Conservation (phyloP, 2,329 filamentous ascomycete genomes). For the Alternaria incomplexa region DNA sequence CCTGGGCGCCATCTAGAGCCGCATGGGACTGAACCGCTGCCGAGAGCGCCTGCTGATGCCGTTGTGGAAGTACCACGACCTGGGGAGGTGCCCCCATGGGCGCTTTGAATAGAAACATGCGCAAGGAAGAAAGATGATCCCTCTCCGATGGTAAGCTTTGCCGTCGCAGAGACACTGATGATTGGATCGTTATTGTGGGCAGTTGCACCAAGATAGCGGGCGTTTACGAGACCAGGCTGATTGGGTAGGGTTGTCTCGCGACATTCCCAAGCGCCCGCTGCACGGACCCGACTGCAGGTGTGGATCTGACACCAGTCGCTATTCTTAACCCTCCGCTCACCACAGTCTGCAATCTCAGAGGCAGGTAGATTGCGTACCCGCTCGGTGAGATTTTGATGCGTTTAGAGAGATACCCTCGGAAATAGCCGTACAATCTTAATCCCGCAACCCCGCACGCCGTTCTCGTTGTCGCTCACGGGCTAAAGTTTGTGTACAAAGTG, state of each 20-base stretch:
- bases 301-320: conserved; percentile 12
- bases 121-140: conserved; percentile 30
- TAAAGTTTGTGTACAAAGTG: neutral
- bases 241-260: conserved; percentile 19
- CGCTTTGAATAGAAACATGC: conserved; percentile 33
- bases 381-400: conserved; percentile 1
- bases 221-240: conserved; percentile 27
- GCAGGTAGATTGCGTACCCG: conserved; percentile 13
- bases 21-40: conserved; percentile 25
- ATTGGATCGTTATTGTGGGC: conserved; percentile 29
- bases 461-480: neutral
- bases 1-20: conserved; percentile 31
- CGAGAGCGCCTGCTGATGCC: conserved; percentile 41
- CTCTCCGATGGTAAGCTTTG: conserved; percentile 23
- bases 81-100: conserved; percentile 29
- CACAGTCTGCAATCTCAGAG: neutral
- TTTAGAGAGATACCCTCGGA: neutral
- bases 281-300: conserved; percentile 14
- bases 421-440: conserved; percentile 1
- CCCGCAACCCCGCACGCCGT: neutral
- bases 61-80: conserved; percentile 20
- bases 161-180: conserved; percentile 1
- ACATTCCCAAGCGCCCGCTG: conserved; percentile 19
- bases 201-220: conserved; percentile 23
- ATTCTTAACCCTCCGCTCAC: conserved; percentile 20